Conservation (phyloP, 441 rosid species). For the Jatropha multifida region DNA sequence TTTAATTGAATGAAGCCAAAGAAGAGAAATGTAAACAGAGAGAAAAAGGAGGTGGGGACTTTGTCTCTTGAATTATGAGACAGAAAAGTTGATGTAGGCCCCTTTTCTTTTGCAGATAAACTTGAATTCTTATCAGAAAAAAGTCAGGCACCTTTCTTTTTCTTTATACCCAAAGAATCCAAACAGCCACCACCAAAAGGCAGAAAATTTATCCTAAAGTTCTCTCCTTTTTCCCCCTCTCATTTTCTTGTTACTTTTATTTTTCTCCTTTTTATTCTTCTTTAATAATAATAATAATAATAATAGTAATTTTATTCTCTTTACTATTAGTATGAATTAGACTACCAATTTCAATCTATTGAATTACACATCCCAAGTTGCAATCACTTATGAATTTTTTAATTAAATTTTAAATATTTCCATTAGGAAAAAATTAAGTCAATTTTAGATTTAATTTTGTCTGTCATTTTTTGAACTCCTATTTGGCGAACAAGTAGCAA, state of each 20-base stretch:
- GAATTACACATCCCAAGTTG: too few relatives aligned
- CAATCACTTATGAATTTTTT: too few relatives aligned
- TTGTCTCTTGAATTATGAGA: background rate
- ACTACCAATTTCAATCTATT: too few relatives aligned
- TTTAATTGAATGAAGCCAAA: slow-evolving; percentile 21
- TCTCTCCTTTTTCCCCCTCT: background rate
- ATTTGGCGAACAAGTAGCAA: background rate
- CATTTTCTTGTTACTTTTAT: background rate
- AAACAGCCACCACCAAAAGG: slow-evolving; percentile 22
- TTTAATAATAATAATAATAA: too few relatives aligned
- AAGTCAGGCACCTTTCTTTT: slow-evolving; percentile 25
- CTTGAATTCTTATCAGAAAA: slow-evolving; percentile 29
- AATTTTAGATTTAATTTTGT: too few relatives aligned
- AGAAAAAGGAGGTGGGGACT: background rate
- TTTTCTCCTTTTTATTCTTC: background rate
- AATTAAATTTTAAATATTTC: too few relatives aligned
- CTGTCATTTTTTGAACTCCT: too few relatives aligned
- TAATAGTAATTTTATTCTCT: too few relatives aligned
- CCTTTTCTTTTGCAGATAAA: slow-evolving; percentile 22
- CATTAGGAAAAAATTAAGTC: too few relatives aligned
- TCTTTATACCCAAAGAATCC: slow-evolving; percentile 18
- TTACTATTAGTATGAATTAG: too few relatives aligned
- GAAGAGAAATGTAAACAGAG: background rate
- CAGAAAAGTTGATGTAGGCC: slow-evolving; percentile 25
- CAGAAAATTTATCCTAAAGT: slow-evolving; percentile 21